A percentile compares a stretch with the other conserved stretches of the same genome.
phyloP scores from a whole-genome alignment of 495 filamentous ascomycete genomes.

The Physcia stellaris region DNA sequence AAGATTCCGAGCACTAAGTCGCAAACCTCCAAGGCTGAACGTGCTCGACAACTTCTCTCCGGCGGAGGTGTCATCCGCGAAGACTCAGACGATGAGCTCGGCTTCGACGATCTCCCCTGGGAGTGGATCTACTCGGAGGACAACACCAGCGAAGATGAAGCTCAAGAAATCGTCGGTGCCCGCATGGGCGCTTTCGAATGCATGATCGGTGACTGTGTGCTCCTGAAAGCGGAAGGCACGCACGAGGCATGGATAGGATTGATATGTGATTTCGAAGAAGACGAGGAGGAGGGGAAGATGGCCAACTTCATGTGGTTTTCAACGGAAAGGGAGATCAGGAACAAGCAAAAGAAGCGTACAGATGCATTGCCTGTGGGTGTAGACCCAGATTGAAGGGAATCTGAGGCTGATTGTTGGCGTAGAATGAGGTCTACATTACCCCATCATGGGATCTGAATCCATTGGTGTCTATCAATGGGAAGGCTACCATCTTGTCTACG shows the following conservation, averaged over 20 bases:
- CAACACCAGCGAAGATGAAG: slow-evolving; percentile 14
- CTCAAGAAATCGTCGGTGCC: slow-evolving; percentile 52
- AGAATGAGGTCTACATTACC: slow-evolving; percentile 90
- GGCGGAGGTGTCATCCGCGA: slow-evolving; percentile 58
- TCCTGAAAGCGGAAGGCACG: slow-evolving; percentile 71
- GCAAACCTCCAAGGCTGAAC: slow-evolving; percentile 18
- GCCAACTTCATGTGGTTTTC: slow-evolving; percentile 89
- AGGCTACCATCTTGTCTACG: slow-evolving; percentile 63
- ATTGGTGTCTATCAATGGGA: slow-evolving; percentile 82
- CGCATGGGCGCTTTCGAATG: slow-evolving; percentile 78
- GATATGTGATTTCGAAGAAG: slow-evolving; percentile 65
- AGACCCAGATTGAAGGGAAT: not conserved
- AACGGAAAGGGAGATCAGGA: slow-evolving; percentile 73
- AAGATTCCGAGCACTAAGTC: slow-evolving; percentile 4
- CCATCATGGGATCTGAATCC: slow-evolving; percentile 72
- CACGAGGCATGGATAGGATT: slow-evolving; percentile 86
- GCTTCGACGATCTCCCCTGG: slow-evolving; percentile 76
- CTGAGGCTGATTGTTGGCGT: slow-evolving; percentile 3
- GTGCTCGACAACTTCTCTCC: slow-evolving; percentile 48
- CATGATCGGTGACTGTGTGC: slow-evolving; percentile 63
- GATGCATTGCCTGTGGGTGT: slow-evolving; percentile 55
- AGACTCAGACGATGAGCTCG: slow-evolving; percentile 86
- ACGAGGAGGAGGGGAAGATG: slow-evolving; percentile 43
- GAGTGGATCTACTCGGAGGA: slow-evolving; percentile 68
- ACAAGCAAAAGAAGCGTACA: slow-evolving; percentile 64